Evolutionary conservation across 352 stramenopile genomes (phyloP), one percentile per base, ranked within the genome.

Genomic region (Pythium oligandrum): DNA sequence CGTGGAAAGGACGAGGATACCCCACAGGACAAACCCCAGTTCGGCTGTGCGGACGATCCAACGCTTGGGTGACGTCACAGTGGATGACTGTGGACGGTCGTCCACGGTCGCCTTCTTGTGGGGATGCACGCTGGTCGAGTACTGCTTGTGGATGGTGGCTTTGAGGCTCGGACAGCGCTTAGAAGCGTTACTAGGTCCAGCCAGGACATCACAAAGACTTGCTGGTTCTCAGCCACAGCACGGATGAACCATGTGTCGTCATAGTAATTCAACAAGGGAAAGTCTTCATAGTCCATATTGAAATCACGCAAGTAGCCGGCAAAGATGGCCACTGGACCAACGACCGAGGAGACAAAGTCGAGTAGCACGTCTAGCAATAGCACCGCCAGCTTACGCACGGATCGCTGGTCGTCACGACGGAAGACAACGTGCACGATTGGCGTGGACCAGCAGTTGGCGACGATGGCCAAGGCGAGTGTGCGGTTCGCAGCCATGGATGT

Each of bases 201-300:
- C 48, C 39, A 55, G 6, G 61, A 69, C 1, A 44, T 57, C 12
- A 65, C 57, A 32, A 69, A 54, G 2, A 69, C 38, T 54, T 63
- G 52, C 6, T 47, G 61, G 35, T 59, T 64, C 42, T 64, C 58
- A 3, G 58, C 55, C 11, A 66, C 44, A 2, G 56, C 57, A 3
- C 56, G 37, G 39, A 57, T 53, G 12, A 64, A 57, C 55, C 55
- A 71, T 0, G 52, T 50, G 30, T 71, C 58, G n/a, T 57, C 9
- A 33, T 64, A 67, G 34, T 56, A 59, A 31, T 64, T 50, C 0
- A 44, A 37, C 1, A 65, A 17, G 7, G 53, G 55, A 31, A 71
- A 71, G 9, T 62, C 55, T 12, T 40, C 9, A 1, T 6, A 33
- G 0, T 2, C 4, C n/a, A 34, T 9, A 33, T 59, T 50, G 45